phyloP scores from a whole-genome alignment of 176 grass and related monocot genomes.

The Thalia dealbata region DNA sequence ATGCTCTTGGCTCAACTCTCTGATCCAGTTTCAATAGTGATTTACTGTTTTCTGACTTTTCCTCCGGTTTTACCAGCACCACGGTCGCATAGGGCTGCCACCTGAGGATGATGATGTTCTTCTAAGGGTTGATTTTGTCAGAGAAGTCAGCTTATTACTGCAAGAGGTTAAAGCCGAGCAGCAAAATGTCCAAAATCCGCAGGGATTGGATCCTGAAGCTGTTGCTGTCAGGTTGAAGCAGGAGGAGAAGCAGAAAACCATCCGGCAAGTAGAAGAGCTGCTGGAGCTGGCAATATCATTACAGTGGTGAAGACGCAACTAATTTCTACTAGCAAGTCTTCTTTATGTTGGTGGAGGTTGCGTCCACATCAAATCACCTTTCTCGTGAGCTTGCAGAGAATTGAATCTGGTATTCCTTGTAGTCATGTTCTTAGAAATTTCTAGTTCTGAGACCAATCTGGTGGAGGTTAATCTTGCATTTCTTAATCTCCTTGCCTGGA shows the following conservation, averaged over 20 bases:
- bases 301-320: slow-evolving; percentile 45
- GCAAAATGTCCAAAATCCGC: slow-evolving; percentile 25
- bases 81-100: slow-evolving; percentile 55
- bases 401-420: neutral
- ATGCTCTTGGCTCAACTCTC: neutral
- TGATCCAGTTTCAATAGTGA: neutral
- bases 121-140: slow-evolving; percentile 84
- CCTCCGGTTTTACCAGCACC: slow-evolving; percentile 30
- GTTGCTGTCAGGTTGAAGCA: slow-evolving; percentile 63
- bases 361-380: neutral
- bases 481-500: too few relatives aligned
- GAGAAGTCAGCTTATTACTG: slow-evolving; percentile 60
- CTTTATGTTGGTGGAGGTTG: neutral
- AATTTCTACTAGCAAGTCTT: neutral
- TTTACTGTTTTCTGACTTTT: neutral
- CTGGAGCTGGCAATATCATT: slow-evolving; percentile 56
- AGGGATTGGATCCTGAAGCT: slow-evolving; percentile 67
- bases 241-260: slow-evolving; percentile 64
- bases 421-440: neutral
- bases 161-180: slow-evolving; percentile 65
- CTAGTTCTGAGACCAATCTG: neutral
- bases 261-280: slow-evolving; percentile 62
- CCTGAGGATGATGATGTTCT: slow-evolving; percentile 59
- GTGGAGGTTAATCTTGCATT: too few relatives aligned
- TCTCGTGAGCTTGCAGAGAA: neutral